Conservation (phyloP, 2,329 filamentous ascomycete species). For the Arthrinium phaeospermum region DNA sequence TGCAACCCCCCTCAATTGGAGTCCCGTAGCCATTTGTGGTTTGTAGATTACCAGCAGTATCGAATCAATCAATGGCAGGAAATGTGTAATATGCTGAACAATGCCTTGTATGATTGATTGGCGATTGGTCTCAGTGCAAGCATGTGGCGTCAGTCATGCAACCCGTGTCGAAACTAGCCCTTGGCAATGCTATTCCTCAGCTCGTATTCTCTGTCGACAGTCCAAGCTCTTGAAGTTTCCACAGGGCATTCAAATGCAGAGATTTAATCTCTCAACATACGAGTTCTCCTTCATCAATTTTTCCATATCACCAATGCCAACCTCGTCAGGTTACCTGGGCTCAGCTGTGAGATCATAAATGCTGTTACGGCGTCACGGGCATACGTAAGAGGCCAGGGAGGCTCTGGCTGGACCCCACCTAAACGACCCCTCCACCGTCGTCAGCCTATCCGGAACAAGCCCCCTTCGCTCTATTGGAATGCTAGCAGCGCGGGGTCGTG, state of each 20-base stretch:
- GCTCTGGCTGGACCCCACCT: background rate
- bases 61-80: background rate
- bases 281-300: background rate
- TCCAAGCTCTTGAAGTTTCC: background rate
- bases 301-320: background rate
- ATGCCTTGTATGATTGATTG: background rate
- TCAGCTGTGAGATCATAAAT: background rate
- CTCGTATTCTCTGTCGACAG: background rate
- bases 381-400: slow-evolving; percentile 7
- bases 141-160: background rate
- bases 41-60: background rate
- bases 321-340: background rate
- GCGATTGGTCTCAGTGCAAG: background rate
- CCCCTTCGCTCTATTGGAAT: slow-evolving; percentile 9
- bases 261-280: background rate
- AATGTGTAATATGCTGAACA: background rate
- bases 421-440: background rate
- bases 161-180: background rate
- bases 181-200: background rate
- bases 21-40: background rate
- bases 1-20: slow-evolving; percentile 2
- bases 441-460: slow-evolving; percentile 13
- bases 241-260: background rate
- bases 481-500: slow-evolving; percentile 13
- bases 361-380: slow-evolving; percentile 1